phyloP scores from a whole-genome alignment of 129 eudicot genomes.

The Erigeron canadensis region DNA sequence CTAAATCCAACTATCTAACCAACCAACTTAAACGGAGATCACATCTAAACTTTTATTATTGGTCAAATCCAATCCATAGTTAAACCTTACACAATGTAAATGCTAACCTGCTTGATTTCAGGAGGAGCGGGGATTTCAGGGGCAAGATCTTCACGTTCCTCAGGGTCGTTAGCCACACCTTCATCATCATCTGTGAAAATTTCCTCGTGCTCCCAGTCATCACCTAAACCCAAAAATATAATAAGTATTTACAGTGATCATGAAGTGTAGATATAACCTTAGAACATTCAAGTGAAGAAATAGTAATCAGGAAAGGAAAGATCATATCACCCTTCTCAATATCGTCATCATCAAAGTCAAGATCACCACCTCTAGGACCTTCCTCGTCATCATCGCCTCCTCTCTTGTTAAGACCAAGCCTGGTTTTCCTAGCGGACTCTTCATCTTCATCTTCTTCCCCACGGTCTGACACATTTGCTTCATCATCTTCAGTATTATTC shows the following conservation, averaged over 20 bases:
- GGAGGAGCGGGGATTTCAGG: conserved; percentile 99
- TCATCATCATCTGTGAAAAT: conserved; percentile 98
- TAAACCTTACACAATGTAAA: neutral
- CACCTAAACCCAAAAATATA: conserved; percentile 53
- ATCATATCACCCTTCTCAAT: conserved; percentile 75
- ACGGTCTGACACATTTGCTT: conserved; percentile 67
- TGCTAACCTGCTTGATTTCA: conserved; percentile 84
- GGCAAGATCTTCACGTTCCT: conserved; percentile 94
- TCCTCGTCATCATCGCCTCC: conserved; percentile 95
- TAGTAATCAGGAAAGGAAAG: neutral
- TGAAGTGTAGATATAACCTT: conserved; percentile 3
- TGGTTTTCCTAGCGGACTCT: conserved; percentile 74
- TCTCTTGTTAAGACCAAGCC: conserved; percentile 71
- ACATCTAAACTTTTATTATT: too few relatives aligned
- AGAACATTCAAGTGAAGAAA: conserved; percentile 23
- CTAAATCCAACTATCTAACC: too few relatives aligned
- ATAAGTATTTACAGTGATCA: conserved; percentile 10
- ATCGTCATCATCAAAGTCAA: conserved; percentile 87
- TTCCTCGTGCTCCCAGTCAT: conserved; percentile 99
- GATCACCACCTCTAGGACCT: conserved; percentile 92
- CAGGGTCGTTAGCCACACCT: conserved; percentile 80
- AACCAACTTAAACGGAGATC: too few relatives aligned
- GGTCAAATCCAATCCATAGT: neutral
- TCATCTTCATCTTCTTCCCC: conserved; percentile 98
- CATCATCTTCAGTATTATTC: conserved; percentile 62